Evolutionary conservation across 306 rosid genomes (phyloP).

Genomic region (Macrotyloma uniflorum): DNA sequence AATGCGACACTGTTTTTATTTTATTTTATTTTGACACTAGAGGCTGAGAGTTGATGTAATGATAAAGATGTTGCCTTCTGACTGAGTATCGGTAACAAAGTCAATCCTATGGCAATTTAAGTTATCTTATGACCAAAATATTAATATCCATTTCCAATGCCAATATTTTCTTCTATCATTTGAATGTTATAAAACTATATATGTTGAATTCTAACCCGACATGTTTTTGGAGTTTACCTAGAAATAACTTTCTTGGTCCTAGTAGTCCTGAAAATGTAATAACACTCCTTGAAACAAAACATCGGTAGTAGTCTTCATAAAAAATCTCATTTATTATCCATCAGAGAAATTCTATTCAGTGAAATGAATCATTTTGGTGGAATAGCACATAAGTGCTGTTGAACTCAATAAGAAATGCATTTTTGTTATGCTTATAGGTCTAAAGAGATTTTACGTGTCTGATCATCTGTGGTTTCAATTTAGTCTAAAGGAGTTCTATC

Average conservation of each 20-base stretch:
- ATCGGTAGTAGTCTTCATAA: not conserved
- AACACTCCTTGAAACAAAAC: not conserved
- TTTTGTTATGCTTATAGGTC: conserved; percentile 23
- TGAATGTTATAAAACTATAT: not conserved
- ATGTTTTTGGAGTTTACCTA: not conserved
- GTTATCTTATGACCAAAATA: not conserved
- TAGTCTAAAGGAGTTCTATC: not conserved
- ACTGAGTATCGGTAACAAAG: not conserved
- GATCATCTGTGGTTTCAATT: not conserved
- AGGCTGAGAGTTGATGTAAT: not conserved
- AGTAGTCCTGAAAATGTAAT: not conserved
- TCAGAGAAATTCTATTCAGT: not conserved
- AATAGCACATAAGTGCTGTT: not conserved
- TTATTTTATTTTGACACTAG: not conserved
- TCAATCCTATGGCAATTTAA: not conserved
- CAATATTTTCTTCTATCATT: not conserved
- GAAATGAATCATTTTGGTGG: no score
- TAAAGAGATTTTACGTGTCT: conserved; percentile 8
- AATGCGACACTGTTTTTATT: not conserved
- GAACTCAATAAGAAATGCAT: not conserved
- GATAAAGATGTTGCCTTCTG: not conserved
- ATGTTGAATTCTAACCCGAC: not conserved
- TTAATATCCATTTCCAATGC: not conserved
- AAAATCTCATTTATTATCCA: not conserved
- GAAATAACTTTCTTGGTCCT: not conserved